These are phyloP conservation scores for Crithidia fasciculata DNA, from an alignment of 208 protist genomes.

Conservation along the genomic window DNA sequence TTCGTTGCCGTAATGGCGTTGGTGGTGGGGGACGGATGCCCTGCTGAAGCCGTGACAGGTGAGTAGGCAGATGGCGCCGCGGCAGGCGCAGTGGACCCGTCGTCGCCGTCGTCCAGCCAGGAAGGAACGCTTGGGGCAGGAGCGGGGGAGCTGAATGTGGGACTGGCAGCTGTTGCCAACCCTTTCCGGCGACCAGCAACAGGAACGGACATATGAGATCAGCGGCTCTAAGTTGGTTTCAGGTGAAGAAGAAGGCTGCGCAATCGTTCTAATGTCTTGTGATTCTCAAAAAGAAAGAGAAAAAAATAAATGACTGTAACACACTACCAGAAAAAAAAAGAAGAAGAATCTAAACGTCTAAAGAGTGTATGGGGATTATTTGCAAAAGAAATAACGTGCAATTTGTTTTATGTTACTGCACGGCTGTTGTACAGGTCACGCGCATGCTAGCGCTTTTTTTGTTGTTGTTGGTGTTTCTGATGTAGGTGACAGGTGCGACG, in stretches of 20 bases:
- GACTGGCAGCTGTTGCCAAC: not conserved
- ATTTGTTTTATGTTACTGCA: too few species aligned
- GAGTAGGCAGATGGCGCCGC: not conserved
- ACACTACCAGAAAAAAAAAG: not conserved
- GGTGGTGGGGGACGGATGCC: not conserved
- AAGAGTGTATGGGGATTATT: too few species aligned
- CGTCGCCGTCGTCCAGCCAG: slow-evolving; percentile 20
- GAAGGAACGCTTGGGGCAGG: not conserved
- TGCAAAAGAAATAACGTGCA: too few species aligned
- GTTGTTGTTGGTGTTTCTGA: too few species aligned
- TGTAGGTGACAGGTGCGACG: too few species aligned
- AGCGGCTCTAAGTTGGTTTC: not conserved
- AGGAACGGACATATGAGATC: slow-evolving; percentile 20
- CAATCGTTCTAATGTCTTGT: too few species aligned
- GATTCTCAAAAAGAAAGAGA: not conserved
- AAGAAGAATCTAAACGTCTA: not conserved
- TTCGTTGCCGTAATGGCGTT: not conserved
- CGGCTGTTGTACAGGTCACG: too few species aligned
- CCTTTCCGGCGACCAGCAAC: slow-evolving; percentile 33
- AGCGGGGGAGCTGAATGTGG: not conserved
- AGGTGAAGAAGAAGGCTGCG: too few species aligned
- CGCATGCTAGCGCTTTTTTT: too few species aligned
- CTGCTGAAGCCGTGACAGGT: not conserved
- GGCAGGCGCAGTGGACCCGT: not conserved
- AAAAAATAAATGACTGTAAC: not conserved